Conservation (phyloP, 257 asterid species). For the Anisodus tanguticus region DNA sequence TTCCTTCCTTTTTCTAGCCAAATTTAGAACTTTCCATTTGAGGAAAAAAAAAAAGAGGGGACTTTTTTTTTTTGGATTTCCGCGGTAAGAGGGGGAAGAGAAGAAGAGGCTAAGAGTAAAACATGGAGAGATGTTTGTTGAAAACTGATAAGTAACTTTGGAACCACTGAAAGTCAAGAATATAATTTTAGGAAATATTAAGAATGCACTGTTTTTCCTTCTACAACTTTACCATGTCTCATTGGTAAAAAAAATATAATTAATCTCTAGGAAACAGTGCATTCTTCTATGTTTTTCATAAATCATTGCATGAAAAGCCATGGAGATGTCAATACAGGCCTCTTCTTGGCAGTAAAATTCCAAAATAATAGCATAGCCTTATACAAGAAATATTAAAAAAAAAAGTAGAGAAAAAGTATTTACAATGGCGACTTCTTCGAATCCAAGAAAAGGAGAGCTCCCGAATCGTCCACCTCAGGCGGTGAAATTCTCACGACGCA, state of each 20-base stretch:
- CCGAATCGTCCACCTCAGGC: conserved; percentile 47
- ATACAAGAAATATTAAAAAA: not conserved
- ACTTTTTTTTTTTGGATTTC: not conserved
- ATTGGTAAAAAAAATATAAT: not conserved
- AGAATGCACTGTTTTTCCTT: not conserved
- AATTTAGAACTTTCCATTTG: too few relatives aligned
- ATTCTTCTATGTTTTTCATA: not conserved
- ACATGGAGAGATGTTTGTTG: conserved; percentile 34
- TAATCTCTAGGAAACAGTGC: not conserved
- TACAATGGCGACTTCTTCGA: conserved; percentile 50
- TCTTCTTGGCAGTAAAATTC: not conserved
- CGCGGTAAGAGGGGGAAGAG: not conserved
- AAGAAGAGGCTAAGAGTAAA: conserved; percentile 49
- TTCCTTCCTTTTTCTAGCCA: too few relatives aligned
- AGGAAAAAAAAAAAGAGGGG: not conserved
- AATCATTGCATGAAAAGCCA: conserved; percentile 30
- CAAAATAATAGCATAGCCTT: not conserved
- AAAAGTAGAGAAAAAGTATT: not conserved
- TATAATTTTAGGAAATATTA: not conserved
- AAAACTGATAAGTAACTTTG: conserved; percentile 31
- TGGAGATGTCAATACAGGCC: not conserved
- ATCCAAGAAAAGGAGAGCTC: conserved; percentile 39
- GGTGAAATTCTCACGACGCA: conserved; percentile 73
- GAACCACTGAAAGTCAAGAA: not conserved
- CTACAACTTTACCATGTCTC: not conserved